Evolutionary conservation across 2,329 filamentous ascomycete species (phyloP).

Genomic region (Penicillium rolfsii): DNA sequence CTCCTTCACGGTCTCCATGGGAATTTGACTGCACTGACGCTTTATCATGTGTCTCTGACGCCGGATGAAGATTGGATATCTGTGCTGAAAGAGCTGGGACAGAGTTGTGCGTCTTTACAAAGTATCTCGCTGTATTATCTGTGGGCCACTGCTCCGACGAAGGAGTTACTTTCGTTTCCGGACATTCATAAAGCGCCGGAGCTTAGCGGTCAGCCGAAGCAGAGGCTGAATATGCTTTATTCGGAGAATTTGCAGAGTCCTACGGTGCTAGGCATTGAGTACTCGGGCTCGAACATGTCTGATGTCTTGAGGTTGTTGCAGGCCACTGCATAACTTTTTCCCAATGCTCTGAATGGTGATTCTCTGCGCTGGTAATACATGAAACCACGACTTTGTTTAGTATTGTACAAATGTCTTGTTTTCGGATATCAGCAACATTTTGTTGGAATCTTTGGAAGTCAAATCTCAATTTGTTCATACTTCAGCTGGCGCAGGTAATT

Average conservation of each 20-base stretch:
- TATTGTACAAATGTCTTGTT: background rate
- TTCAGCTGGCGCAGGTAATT: too few relatives aligned
- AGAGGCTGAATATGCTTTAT: slow-evolving; percentile 23
- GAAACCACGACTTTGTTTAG: background rate
- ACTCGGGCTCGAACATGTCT: slow-evolving; percentile 26
- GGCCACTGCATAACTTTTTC: background rate
- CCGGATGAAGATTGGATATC: slow-evolving; percentile 22
- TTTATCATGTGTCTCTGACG: slow-evolving; percentile 25
- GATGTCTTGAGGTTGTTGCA: slow-evolving; percentile 24
- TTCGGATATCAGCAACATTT: background rate
- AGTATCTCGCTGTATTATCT: slow-evolving; percentile 29
- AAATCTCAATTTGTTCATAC: background rate
- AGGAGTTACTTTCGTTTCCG: slow-evolving; percentile 25
- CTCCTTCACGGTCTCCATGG: slow-evolving; percentile 15
- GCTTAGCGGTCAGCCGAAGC: slow-evolving; percentile 6
- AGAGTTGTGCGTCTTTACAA: slow-evolving; percentile 13
- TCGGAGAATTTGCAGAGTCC: slow-evolving; percentile 21
- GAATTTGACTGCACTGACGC: slow-evolving; percentile 21
- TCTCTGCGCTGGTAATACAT: background rate
- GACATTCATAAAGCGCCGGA: slow-evolving; percentile 19
- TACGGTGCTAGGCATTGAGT: slow-evolving; percentile 27
- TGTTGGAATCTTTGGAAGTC: too few relatives aligned
- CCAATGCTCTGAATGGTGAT: background rate
- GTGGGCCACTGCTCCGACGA: slow-evolving; percentile 24
- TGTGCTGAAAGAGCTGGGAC: slow-evolving; percentile 20